Percentiles rank a stretch among this genome's conserved stretches.
Evolutionary conservation across 163 green algal genomes (phyloP).

Genomic region (Scenedesmus sp.): DNA sequence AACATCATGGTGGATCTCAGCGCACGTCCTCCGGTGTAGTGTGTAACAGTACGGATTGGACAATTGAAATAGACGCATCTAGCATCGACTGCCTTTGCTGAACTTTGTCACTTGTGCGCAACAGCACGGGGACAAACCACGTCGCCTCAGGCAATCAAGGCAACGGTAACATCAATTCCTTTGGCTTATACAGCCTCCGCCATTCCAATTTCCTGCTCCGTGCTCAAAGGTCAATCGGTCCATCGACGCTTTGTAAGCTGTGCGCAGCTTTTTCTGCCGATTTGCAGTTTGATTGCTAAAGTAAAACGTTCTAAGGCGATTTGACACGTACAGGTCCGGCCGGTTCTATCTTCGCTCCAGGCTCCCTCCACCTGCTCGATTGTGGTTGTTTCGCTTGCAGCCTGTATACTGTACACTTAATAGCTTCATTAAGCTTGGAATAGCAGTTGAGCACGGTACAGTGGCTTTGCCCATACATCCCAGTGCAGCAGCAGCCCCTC

Average conservation of each 20-base stretch:
- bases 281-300: neutral
- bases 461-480: neutral
- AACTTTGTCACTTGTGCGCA: neutral
- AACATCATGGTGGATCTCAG: neutral
- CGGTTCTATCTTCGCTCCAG: neutral
- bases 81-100: neutral
- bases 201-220: neutral
- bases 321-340: neutral
- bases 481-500: conserved; percentile 7
- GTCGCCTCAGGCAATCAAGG: neutral
- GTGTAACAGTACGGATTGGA: neutral
- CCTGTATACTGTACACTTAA: neutral
- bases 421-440: neutral
- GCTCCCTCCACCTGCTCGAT: neutral
- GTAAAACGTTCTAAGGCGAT: neutral
- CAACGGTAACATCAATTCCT: neutral
- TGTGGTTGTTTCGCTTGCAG: neutral
- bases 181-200: neutral
- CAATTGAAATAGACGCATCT: neutral
- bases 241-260: neutral
- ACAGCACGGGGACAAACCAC: neutral
- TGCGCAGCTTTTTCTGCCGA: neutral
- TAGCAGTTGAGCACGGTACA: neutral
- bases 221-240: neutral
- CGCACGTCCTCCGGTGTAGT: neutral